A percentile compares a stretch with the other conserved stretches of the same genome.
phyloP scores from a whole-genome alignment of 805 yeast genomes.

The fission yeast (Schizosaccharomyces pombe) region DNA sequence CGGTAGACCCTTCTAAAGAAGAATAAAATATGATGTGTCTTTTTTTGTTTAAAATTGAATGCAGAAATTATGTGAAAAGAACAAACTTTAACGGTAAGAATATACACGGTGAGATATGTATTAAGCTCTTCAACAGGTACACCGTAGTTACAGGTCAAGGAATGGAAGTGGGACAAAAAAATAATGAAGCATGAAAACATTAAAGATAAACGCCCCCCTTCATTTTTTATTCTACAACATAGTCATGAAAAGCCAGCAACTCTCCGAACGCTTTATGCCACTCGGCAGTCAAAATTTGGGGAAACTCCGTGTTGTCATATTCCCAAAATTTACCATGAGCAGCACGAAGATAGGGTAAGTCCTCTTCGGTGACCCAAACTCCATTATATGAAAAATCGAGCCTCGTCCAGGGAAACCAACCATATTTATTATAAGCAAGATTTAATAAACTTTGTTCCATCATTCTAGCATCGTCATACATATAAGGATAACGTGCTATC shows the following conservation, averaged over 20 bases:
- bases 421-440: neutral
- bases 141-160: no score
- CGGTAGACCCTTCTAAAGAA: no score
- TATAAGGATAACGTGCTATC: conserved; percentile 1
- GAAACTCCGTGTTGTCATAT: neutral
- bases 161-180: no score
- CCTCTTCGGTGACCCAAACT: neutral
- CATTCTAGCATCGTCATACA: conserved; percentile 3
- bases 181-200: no score
- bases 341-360: conserved; percentile 2
- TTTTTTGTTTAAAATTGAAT: no score
- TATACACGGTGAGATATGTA: no score
- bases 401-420: neutral
- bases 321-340: conserved; percentile 5
- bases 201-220: no score
- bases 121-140: no score
- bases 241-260: neutral
- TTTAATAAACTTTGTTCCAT: conserved; percentile 2
- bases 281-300: neutral
- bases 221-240: no score
- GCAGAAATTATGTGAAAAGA: no score
- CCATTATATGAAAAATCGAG: conserved; percentile 2
- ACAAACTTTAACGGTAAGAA: no score
- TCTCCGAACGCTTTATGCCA: conserved; percentile 4
- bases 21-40: no score